Base-by-base conservation (phyloP, 495 filamentous ascomycete genomes). In the Elaphomyces granulatus region DNA sequence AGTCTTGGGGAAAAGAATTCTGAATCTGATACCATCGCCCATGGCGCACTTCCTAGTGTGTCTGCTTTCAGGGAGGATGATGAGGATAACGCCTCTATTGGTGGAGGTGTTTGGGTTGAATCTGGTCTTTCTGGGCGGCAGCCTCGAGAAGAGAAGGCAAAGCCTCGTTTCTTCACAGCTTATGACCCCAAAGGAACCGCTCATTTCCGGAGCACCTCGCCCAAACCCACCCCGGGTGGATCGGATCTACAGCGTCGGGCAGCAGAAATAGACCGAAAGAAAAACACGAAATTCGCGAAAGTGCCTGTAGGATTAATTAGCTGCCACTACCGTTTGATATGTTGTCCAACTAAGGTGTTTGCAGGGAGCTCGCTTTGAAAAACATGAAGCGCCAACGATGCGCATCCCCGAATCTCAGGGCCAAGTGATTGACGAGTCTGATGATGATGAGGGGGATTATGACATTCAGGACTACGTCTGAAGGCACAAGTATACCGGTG, bases 51-150 rank as follows among this genome's bases (percentile, higher is more conserved):
- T 12, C 6, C 23, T 28, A 28, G 23, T 28, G 23, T 28, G 6
- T 28, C 23, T 6, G 23, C 23, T 28, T 12, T 28, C 23, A 28
- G 6, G 6, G 44, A 43, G 7, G 36, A 47, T 3, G 41, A 41
- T 20, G 47, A 44, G 28, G 40, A 44, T 16, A 42, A 42, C 16
- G 15, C 20, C 17, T 49, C 53, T 30, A 26, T 47, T 38, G 46
- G 41, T 1, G 48, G 48, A 14, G 46, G 44, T 12, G 44, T 42
- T 3, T 57, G 40, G 43, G 8, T 54, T 3, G 49, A 54, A 26
- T n/a, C 32, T 0, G 42, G 46, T 4, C 12, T 32, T 1, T 15
- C 20, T 1, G 33, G 45, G 15, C 15, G 36, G 23, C 20, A 35
- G 19, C 8, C 16, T 30, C 30, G 18, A 21, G 8, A 41, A 36